Evolutionary conservation across 2,329 filamentous ascomycete species (phyloP).

Genomic region (Metarhizium album): DNA sequence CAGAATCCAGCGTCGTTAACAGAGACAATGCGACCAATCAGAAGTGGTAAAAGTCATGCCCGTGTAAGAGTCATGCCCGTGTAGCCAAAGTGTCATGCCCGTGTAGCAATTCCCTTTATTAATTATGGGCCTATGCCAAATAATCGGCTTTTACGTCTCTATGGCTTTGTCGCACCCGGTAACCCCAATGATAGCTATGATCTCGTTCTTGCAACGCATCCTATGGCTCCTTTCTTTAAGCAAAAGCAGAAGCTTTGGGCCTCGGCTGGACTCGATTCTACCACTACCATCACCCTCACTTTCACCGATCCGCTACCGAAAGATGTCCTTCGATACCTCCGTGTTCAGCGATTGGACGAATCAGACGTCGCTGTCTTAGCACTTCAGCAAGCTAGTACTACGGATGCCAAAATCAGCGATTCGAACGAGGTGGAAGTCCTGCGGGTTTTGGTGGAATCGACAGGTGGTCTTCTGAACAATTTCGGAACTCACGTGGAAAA

Average conservation of each 20-base stretch:
- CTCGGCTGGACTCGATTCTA: conserved; percentile 20
- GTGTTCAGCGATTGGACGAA: conserved; percentile 22
- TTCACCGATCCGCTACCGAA: conserved; percentile 21
- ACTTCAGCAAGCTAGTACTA: conserved; percentile 13
- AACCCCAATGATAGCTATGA: conserved; percentile 27
- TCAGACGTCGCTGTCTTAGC: conserved; percentile 17
- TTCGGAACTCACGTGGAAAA: conserved; percentile 20
- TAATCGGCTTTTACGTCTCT: conserved; percentile 25
- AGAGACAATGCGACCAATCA: no score
- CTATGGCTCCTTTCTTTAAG: conserved; percentile 21
- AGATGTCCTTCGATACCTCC: conserved; percentile 23
- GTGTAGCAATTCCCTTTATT: no score
- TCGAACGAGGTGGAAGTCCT: conserved; percentile 22
- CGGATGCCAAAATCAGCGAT: conserved; percentile 17
- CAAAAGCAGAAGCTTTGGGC: conserved; percentile 24
- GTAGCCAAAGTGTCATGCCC: no score
- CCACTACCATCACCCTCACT: conserved; percentile 22
- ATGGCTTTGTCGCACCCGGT: conserved; percentile 24
- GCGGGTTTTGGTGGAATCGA: conserved; percentile 21
- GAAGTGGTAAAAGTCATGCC: no score
- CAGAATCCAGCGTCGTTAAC: no score
- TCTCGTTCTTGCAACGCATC: conserved; percentile 23
- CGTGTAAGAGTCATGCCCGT: no score
- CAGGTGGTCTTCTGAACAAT: conserved; percentile 17
- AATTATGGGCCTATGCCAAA: conserved; percentile 23